These are phyloP conservation scores for Bondarzewia mesenterica DNA, from an alignment of 1,284 basidiomycete species.

Conservation along the genomic window DNA sequence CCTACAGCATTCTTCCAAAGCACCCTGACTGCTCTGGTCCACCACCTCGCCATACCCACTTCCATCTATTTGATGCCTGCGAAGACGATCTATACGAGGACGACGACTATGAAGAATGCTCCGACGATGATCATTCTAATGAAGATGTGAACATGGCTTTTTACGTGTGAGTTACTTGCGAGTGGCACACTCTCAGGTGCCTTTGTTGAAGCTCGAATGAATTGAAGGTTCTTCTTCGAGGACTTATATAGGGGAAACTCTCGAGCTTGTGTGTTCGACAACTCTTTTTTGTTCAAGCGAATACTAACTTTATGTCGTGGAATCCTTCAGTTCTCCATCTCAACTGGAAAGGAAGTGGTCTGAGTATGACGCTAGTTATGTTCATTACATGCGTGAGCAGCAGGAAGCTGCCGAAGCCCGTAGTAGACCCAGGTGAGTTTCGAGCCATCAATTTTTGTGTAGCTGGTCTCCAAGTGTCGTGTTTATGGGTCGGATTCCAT, in stretches of 20 bases:
- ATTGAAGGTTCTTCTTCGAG: constrained; percentile 38
- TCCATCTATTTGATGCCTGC: constrained; percentile 14
- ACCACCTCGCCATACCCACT: constrained; percentile 11
- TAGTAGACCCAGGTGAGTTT: too few relatives aligned
- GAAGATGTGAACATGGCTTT: too few relatives aligned
- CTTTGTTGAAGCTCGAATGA: constrained; percentile 1
- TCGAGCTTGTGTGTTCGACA: constrained; percentile 19
- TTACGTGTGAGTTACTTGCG: constrained; percentile 31
- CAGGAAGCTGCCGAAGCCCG: constrained; percentile 45
- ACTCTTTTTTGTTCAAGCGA: not conserved
- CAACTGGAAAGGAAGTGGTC: not conserved
- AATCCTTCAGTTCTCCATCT: too few relatives aligned
- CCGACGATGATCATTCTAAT: constrained; percentile 21
- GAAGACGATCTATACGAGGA: constrained; percentile 18
- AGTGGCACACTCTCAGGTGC: not conserved
- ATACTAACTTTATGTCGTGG: too few relatives aligned
- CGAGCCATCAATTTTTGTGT: too few relatives aligned
- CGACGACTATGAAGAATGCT: constrained; percentile 24
- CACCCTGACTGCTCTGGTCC: constrained; percentile 35
- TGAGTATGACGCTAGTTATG: not conserved
- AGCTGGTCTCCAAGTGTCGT: too few relatives aligned
- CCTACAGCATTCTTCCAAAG: constrained; percentile 52
- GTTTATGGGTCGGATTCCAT: too few relatives aligned
- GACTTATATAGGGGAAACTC: constrained; percentile 33
- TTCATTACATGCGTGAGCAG: constrained; percentile 35